Conservation (phyloP, 345 rosid species). For the Hibiscus syriacus region DNA sequence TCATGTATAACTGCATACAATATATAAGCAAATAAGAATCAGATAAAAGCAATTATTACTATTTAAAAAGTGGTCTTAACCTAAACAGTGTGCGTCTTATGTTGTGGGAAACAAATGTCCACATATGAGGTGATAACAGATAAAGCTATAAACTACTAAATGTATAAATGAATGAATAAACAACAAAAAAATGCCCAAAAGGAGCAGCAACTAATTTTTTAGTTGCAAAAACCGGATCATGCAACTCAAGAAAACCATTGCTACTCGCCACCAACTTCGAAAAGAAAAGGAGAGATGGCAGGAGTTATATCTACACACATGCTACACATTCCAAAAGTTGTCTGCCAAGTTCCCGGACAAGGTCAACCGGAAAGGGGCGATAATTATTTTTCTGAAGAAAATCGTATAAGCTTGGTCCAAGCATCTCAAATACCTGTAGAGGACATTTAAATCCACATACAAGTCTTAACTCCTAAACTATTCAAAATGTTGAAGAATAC, state of each 20-base stretch:
- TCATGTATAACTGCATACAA: slow-evolving; percentile 60
- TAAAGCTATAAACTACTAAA: not conserved
- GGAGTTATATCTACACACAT: slow-evolving; percentile 40
- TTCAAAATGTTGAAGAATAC: slow-evolving; percentile 12
- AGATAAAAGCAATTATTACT: not conserved
- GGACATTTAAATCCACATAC: slow-evolving; percentile 31
- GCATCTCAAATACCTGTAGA: slow-evolving; percentile 76
- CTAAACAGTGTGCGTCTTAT: not conserved
- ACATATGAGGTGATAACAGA: not conserved
- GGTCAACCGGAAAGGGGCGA: slow-evolving; percentile 63
- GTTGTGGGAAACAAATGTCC: not conserved
- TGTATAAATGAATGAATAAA: not conserved
- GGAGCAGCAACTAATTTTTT: not conserved
- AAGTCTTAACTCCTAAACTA: slow-evolving; percentile 24
- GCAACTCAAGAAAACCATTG: slow-evolving; percentile 14
- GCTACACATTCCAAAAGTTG: slow-evolving; percentile 78
- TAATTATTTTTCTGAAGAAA: slow-evolving; percentile 66
- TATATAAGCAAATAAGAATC: slow-evolving; percentile 7
- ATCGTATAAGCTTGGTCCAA: slow-evolving; percentile 74
- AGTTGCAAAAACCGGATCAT: slow-evolving; percentile 2
- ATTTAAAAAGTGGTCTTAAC: not conserved
- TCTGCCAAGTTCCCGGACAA: slow-evolving; percentile 67
- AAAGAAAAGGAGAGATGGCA: slow-evolving; percentile 18
- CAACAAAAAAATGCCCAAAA: not conserved
- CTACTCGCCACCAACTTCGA: not conserved